Base-by-base conservation (phyloP, 305 asterid genomes). In the Fraxinus velutina region DNA sequence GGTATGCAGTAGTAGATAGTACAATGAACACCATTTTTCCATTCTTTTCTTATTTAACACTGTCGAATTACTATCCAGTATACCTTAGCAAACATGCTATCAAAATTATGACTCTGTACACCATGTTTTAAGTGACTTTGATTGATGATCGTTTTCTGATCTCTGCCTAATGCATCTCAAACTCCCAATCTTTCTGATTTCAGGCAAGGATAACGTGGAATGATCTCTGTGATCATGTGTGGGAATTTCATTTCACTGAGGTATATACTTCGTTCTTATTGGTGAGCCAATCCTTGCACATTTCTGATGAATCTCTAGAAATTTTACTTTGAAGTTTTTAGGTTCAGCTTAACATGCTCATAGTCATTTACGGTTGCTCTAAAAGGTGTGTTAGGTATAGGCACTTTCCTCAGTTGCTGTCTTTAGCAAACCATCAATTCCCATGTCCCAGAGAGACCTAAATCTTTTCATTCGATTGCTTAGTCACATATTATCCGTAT, bases 181-280 rank as follows among this genome's bases (percentile, higher is more conserved):
- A 79, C 83, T 82, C 24, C n/a, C 39, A 52, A 30, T 33, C 22
- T 84, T 88, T 19, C 13, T 83, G 32, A 71, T 90, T 79, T 77
- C 92, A 94, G 98, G 82, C 73, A 68, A 89, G 97, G 76, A 90
- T 94, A 86, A 89, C 86, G 57, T 88, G 88, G 87, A 91, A 87
- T 19, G 98, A 94, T 85, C 87, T 94, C 37, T 90, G 94, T 76
- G 95, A 93, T 80, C 97, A 94, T 80, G 85, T 4, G 12, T 94
- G 98, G 98, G 93, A 91, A 74, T 94, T 91, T 80, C 98, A 87
- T 79, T 94, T 89, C 79, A 90, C 86, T 19, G 86, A 92, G 97
- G 98, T 94, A 86, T 32, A 85, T 77, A 21, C 30, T 78, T 55
- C 42, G n/a, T 32, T 42, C 79, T 3, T 64, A 29, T 24, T 32